Evolutionary conservation across 345 rosid species (phyloP).

Genomic region (Citrus unshiu): DNA sequence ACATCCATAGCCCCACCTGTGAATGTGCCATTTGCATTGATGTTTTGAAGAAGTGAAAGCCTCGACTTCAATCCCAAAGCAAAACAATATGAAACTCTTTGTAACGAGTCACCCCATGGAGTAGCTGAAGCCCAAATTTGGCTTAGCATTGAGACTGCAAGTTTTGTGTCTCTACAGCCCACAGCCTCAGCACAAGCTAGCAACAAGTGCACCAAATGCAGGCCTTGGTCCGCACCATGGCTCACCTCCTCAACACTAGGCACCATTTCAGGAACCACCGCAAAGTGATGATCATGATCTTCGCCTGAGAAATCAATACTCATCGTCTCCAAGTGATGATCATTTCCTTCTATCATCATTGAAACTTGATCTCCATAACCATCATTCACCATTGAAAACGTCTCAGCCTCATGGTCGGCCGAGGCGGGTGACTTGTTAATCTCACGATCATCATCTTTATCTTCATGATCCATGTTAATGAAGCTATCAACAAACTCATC

Average conservation of each 20-base stretch:
- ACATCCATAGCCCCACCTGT: conserved; percentile 24
- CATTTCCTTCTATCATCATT: conserved; percentile 20
- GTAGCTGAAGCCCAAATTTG: conserved; percentile 42
- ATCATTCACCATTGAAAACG: conserved; percentile 15
- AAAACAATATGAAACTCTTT: conserved; percentile 57
- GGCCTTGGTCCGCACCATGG: conserved; percentile 58
- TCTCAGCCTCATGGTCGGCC: not conserved
- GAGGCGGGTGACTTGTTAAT: not conserved
- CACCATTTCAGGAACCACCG: conserved; percentile 10
- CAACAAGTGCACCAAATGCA: conserved; percentile 55
- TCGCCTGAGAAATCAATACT: not conserved
- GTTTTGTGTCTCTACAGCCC: conserved; percentile 49
- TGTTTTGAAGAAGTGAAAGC: conserved; percentile 39
- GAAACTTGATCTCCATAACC: conserved; percentile 24
- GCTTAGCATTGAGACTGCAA: conserved; percentile 44
- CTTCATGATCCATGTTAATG: conserved; percentile 39
- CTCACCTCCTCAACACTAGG: conserved; percentile 22
- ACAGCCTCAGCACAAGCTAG: conserved; percentile 70
- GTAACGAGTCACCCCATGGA: conserved; percentile 52
- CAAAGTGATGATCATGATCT: conserved; percentile 13
- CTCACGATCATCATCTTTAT: conserved; percentile 4
- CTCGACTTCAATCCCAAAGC: conserved; percentile 51
- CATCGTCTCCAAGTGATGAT: conserved; percentile 12
- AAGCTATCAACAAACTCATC: conserved; percentile 60
- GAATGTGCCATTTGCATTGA: conserved; percentile 37